Evolutionary conservation across 805 yeast genomes (phyloP).

Genomic region (Suhomyces emberorum): DNA sequence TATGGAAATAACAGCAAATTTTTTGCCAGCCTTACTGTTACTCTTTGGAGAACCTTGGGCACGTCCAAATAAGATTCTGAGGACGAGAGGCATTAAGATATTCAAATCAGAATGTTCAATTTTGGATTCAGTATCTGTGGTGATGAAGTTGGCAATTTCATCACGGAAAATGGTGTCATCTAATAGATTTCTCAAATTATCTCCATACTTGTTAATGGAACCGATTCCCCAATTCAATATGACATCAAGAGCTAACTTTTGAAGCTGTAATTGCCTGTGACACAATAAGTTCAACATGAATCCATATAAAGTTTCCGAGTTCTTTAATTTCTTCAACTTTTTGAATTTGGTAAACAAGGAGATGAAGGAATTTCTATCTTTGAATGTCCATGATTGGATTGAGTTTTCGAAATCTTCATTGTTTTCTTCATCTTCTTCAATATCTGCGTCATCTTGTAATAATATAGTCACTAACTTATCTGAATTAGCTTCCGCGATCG

Average conservation of each 20-base stretch:
- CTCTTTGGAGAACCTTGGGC: slow-evolving; percentile 67
- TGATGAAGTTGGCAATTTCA: slow-evolving; percentile 66
- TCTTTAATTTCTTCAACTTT: slow-evolving; percentile 53
- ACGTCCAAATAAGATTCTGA: slow-evolving; percentile 82
- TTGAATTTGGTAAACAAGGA: slow-evolving; percentile 63
- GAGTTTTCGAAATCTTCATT: slow-evolving; percentile 6
- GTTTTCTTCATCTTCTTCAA: slow-evolving; percentile 25
- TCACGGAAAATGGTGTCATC: slow-evolving; percentile 86
- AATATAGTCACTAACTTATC: slow-evolving; percentile 57
- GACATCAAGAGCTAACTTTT: slow-evolving; percentile 68
- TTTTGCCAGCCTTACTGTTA: slow-evolving; percentile 69
- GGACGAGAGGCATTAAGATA: slow-evolving; percentile 63
- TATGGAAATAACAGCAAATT: slow-evolving; percentile 63
- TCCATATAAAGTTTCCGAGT: slow-evolving; percentile 50
- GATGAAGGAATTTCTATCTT: slow-evolving; percentile 57
- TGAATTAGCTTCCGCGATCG: slow-evolving; percentile 65
- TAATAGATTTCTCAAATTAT: slow-evolving; percentile 66
- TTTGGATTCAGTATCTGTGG: slow-evolving; percentile 44
- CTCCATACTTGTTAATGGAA: slow-evolving; percentile 63
- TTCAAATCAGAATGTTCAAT: slow-evolving; percentile 61
- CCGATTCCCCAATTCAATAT: slow-evolving; percentile 62
- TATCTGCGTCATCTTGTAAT: slow-evolving; percentile 24
- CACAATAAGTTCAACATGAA: slow-evolving; percentile 57
- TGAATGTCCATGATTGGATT: slow-evolving; percentile 36
- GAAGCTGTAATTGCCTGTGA: slow-evolving; percentile 58